These are phyloP conservation scores for Pichia heedii DNA, from an alignment of 805 yeast species.

Conservation along the genomic window DNA sequence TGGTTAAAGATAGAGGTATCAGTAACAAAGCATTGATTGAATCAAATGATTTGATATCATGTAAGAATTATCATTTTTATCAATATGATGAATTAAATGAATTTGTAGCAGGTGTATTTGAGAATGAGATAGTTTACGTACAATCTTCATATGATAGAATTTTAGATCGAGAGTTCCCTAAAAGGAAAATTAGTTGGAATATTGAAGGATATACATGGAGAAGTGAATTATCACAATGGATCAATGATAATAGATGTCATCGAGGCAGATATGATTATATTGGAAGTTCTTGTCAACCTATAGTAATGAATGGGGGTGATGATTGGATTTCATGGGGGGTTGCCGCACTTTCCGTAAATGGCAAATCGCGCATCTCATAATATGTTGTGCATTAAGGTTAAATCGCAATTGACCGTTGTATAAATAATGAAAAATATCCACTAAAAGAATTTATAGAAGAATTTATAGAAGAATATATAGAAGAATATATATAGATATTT, in stretches of 20 bases:
- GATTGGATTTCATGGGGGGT: not conserved
- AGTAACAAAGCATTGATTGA: conserved; percentile 3
- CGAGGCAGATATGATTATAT: conserved; percentile 11
- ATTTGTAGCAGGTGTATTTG: conserved; percentile 41
- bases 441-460: too few species aligned
- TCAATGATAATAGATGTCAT: conserved; percentile 16
- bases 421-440: too few species aligned
- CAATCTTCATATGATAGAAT: conserved; percentile 31
- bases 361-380: too few species aligned
- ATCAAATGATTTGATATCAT: conserved; percentile 23
- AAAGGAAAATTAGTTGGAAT: conserved; percentile 13
- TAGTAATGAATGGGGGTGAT: not conserved
- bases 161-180: conserved; percentile 31
- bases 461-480: too few species aligned
- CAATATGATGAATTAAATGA: conserved; percentile 41
- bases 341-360: not conserved
- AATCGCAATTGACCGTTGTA: too few species aligned
- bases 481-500: too few species aligned
- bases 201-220: conserved; percentile 20
- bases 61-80: conserved; percentile 51
- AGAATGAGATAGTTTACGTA: conserved; percentile 42
- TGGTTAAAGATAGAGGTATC: conserved; percentile 10
- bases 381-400: too few species aligned
- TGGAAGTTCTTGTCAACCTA: conserved; percentile 22
- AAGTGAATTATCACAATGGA: conserved; percentile 17